Evolutionary conservation across 2,329 filamentous ascomycete species (phyloP).

Genomic region (Lachnellula willkommii): DNA sequence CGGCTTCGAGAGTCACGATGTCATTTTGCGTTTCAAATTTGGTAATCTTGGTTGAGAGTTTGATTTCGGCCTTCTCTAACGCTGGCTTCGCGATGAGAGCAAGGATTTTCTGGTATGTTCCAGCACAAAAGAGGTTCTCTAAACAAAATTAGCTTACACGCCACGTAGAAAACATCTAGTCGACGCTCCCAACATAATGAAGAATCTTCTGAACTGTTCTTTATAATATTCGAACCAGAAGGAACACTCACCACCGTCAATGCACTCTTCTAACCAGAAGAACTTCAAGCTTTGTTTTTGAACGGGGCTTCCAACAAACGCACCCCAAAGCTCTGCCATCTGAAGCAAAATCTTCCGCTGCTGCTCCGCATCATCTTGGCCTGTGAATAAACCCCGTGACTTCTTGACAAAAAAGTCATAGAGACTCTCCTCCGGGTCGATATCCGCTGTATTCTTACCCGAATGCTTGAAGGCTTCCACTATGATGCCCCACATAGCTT

Average conservation of each 20-base stretch:
- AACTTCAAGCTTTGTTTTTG: conserved; percentile 49
- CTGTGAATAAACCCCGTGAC: conserved; percentile 38
- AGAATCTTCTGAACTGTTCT: too few species aligned
- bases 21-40: conserved; percentile 11
- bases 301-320: conserved; percentile 47
- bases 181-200: too few species aligned
- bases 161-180: too few species aligned
- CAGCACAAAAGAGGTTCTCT: conserved; percentile 32
- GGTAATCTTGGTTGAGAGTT: conserved; percentile 21
- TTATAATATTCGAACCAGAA: neutral
- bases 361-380: conserved; percentile 23
- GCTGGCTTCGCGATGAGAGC: conserved; percentile 25
- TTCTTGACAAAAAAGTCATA: conserved; percentile 50
- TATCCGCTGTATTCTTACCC: conserved; percentile 42
- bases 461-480: conserved; percentile 49
- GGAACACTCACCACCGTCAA: conserved; percentile 42
- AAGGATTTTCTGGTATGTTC: conserved; percentile 30
- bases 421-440: conserved; percentile 43
- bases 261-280: conserved; percentile 53
- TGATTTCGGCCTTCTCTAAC: conserved; percentile 19
- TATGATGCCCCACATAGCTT: conserved; percentile 48
- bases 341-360: conserved; percentile 37
- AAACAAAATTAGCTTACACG: conserved; percentile 3
- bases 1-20: conserved; percentile 14
- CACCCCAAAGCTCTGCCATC: conserved; percentile 43